Percentiles rank a stretch among this genome's conserved stretches.
Evolutionary conservation across 805 yeast species (phyloP).

Genomic region (Ogataea allantospora): DNA sequence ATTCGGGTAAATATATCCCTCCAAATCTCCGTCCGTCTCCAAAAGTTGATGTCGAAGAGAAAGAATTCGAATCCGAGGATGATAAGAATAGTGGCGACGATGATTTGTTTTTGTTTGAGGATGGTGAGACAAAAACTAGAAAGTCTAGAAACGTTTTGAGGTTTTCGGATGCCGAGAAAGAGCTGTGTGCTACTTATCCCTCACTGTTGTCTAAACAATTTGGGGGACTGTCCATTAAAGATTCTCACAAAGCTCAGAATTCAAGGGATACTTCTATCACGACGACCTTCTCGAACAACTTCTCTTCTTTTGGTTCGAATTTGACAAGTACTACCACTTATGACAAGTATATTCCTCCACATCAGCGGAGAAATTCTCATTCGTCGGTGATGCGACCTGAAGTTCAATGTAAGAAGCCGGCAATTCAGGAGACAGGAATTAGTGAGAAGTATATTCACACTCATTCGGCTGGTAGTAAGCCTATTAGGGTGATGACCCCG

Average conservation of each 20-base stretch:
- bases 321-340: slow-evolving; percentile 17
- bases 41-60: slow-evolving; percentile 20
- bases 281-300: slow-evolving; percentile 26
- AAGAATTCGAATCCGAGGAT: slow-evolving; percentile 30
- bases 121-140: slow-evolving; percentile 14
- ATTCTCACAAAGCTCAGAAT: slow-evolving; percentile 3
- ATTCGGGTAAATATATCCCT: slow-evolving; percentile 64
- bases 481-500: slow-evolving; percentile 23
- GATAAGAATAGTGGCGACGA: slow-evolving; percentile 31
- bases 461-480: slow-evolving; percentile 17
- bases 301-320: slow-evolving; percentile 28
- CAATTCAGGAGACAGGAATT: slow-evolving; percentile 9
- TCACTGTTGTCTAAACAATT: slow-evolving; percentile 23
- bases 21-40: slow-evolving; percentile 62
- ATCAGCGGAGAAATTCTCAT: slow-evolving; percentile 44
- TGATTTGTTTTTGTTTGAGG: slow-evolving; percentile 41
- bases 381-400: slow-evolving; percentile 23
- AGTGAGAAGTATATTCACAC: slow-evolving; percentile 8
- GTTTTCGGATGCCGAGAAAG: slow-evolving; percentile 14
- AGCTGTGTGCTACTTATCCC: slow-evolving; percentile 22
- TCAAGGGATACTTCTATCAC: slow-evolving; percentile 30
- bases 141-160: slow-evolving; percentile 2
- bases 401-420: slow-evolving; percentile 21
- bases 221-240: slow-evolving; percentile 15
- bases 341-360: slow-evolving; percentile 50